Base-by-base conservation (phyloP, 495 filamentous ascomycete genomes). In the Aspergillus biplanus region DNA sequence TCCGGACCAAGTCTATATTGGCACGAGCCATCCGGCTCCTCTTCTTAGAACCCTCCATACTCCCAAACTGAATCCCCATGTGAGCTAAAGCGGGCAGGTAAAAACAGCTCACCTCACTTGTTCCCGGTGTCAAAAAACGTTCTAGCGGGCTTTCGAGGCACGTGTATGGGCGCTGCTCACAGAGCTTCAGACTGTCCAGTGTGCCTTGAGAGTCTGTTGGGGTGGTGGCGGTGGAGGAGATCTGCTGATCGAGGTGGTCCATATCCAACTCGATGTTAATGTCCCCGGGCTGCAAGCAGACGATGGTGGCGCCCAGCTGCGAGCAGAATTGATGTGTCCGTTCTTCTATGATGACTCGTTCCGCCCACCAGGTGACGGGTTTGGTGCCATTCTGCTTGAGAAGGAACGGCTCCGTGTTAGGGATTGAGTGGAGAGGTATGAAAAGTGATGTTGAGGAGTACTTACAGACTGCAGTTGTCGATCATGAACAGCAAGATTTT, bases 61-160 rank as follows among this genome's bases (percentile, higher is more conserved):
- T 56, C 0, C 65, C 68, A 53, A 65, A 67, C 13, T 47, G 52
- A 16, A 63, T 49, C 2, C 59, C 65, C 59, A 61, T 55, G 1
- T 59, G 46, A 31, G 57, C 56, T 18, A 73, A 21, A n/a, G 68
- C 60, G 0, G 62, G 54, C 33, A 63, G 58, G 16, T 47, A 56
- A 35, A 67, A 63, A 46, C 66, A 66, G 33, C 53, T 56, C 7
- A 61, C 68, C 12, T 69, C 66, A 35, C 64, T 67, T 15, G 58
- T 61, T 49, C 65, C 71, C 15, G 65, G 67, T 4, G 68, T 71
- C 4, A 73, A 61, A 42, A 67, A 71, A 5, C 71, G 65, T 39
- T 73, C 69, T 5, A 73, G 58, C 6, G 71, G 71, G 4, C 56
- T 63, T 16, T 61, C 68, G 2, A 62, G 58, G 35, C 33, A 65